Evolutionary conservation across 805 yeast genomes (phyloP), one percentile per base, ranked within the genome.

Genomic region (Yamadazyma paraphyllophila): DNA sequence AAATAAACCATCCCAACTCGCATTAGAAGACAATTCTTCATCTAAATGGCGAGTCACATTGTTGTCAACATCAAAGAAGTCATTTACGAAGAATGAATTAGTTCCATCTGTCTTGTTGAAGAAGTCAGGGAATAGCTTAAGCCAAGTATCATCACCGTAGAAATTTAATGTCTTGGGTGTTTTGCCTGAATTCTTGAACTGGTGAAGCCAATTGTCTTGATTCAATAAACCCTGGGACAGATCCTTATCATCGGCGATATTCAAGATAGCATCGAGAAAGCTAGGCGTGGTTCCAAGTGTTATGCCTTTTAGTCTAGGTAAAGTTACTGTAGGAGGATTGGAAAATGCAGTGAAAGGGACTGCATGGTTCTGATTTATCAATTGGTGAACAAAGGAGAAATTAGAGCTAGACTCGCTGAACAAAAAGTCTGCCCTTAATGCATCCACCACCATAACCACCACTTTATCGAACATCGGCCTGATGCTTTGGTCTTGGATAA

Each of bases 101-200:
- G 98, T 92, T 1, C 98, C 98, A 33, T 94, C 98, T 25, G 61
- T 67, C 38, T 76, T 71, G 15, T 73, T 71, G 57, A 92, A 91
- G 52, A 74, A 74, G 7, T 63, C 63, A 6, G 59, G 60, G 54
- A 91, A 94, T 40, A 94, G 71, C 59, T 89, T 91, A 50, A 91
- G 65, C 99, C 99, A 94, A 1, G 99, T 94, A 60, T 94, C 99
- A 64, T 94, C 99, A 27, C 99, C 99, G 68, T 78, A 92, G 78
- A 94, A 88, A 59, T 90, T 85, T 25, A 94, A 69, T 15, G 58
- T 71, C 59, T 74, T 74, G 11, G 49, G 49, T 3, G 12, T 2
- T 9, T 14, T 10, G 4, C 41, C 11, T 24, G 50, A 53, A 25
- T 61, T 62, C 17, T 51, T 42, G 65, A 90, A 73, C 59, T 94